Conservation (phyloP, 106 monocot genomes). For the Phalaenopsis equestris region DNA sequence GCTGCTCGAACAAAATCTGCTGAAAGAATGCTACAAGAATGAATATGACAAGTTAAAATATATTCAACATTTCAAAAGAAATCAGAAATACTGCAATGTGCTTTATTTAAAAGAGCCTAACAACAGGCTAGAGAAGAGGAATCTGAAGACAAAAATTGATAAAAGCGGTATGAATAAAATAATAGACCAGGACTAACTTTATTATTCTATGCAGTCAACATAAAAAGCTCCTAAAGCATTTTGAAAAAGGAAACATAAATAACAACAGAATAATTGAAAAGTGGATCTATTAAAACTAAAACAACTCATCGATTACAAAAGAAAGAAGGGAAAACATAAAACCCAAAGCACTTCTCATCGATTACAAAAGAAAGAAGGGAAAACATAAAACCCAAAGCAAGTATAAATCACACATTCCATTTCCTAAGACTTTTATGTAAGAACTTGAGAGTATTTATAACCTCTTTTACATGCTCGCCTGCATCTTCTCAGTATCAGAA, state of each 20-base stretch:
- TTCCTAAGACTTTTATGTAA: background rate
- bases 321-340: background rate
- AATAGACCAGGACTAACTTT: background rate
- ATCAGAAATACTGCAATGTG: background rate
- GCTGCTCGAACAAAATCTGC: constrained; percentile 87
- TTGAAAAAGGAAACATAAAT: background rate
- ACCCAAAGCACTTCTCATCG: background rate
- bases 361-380: background rate
- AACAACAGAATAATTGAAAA: background rate
- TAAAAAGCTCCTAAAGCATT: background rate
- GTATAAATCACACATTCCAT: background rate
- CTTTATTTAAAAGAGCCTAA: background rate
- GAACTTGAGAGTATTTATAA: background rate
- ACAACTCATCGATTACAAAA: background rate
- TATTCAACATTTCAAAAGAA: constrained; percentile 15
- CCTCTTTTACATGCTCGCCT: background rate
- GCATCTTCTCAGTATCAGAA: background rate
- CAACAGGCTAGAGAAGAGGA: background rate
- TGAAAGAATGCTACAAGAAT: constrained; percentile 99
- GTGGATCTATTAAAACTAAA: background rate
- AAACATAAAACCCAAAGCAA: background rate
- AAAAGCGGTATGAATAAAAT: background rate
- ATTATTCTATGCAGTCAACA: background rate
- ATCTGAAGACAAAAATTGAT: background rate
- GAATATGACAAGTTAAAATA: constrained; percentile 39